Conservation (phyloP, 73 alveolate species). For the Uronychia binucleata region DNA sequence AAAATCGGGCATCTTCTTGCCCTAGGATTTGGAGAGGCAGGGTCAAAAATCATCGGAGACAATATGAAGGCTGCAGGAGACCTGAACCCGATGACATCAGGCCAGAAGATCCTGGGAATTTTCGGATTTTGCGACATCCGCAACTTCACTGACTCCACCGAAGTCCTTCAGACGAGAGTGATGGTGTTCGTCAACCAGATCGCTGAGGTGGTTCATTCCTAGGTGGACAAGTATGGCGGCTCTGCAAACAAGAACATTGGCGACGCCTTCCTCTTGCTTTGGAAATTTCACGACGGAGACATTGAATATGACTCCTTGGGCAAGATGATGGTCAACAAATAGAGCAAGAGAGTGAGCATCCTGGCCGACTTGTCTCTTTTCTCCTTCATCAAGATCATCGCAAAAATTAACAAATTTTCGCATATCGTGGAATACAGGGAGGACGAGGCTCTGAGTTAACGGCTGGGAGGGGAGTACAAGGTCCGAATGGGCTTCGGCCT, state of each 20-base stretch:
- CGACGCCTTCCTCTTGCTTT: slow-evolving; percentile 88
- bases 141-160: slow-evolving; percentile 89
- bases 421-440: slow-evolving; percentile 83
- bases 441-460: slow-evolving; percentile 53
- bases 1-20: slow-evolving; percentile 19
- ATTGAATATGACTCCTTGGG: too few species aligned
- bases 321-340: slow-evolving; percentile 18
- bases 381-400: slow-evolving; percentile 86
- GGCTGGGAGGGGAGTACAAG: slow-evolving; percentile 60
- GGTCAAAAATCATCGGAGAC: slow-evolving; percentile 22
- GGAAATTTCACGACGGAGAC: slow-evolving; percentile 77
- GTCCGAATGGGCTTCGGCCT: slow-evolving; percentile 94
- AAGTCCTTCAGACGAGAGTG: slow-evolving; percentile 72
- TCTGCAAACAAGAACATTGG: slow-evolving; percentile 92
- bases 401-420: slow-evolving; percentile 82
- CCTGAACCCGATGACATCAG: slow-evolving; percentile 7
- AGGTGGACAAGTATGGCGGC: slow-evolving; percentile 92
- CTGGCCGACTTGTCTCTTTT: slow-evolving; percentile 81
- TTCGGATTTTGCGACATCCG: slow-evolving; percentile 93
- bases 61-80: slow-evolving; percentile 58
- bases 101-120: slow-evolving; percentile 74
- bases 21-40: slow-evolving; percentile 48
- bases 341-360: neutral
- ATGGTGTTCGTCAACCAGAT: slow-evolving; percentile 91
- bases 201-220: slow-evolving; percentile 82